phyloP scores from a whole-genome alignment of 225 moss, liverwort and hornwort genomes.

The Pleurozium schreberi region DNA sequence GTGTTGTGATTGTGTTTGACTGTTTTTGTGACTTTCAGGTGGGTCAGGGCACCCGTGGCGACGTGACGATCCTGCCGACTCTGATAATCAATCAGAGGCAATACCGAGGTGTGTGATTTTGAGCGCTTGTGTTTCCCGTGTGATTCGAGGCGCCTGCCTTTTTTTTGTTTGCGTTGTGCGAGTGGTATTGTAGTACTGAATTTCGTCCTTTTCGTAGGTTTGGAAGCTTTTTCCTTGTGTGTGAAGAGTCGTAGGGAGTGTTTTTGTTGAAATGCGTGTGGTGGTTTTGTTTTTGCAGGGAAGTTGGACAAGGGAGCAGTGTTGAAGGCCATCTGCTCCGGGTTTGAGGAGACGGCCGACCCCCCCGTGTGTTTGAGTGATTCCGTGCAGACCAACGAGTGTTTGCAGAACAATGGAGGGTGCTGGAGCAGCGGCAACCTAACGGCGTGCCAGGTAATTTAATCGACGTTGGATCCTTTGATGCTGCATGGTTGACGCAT shows the following conservation, averaged over 20 bases:
- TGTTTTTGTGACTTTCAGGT: constrained; percentile 14
- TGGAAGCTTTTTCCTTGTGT: background rate
- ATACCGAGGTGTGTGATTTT: constrained; percentile 36
- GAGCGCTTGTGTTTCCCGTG: background rate
- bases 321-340: constrained; percentile 77
- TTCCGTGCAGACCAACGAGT: background rate
- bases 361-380: constrained; percentile 64
- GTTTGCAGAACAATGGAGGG: background rate
- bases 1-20: background rate
- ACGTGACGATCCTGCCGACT: constrained; percentile 79
- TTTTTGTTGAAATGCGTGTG: background rate
- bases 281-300: background rate
- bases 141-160: fast-evolving
- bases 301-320: constrained; percentile 79
- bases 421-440: constrained; percentile 35
- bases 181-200: no score
- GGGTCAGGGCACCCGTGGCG: constrained; percentile 52
- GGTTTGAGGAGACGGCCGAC: constrained; percentile 70
- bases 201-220: background rate
- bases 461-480: no score
- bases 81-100: constrained; percentile 68
- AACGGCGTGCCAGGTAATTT: background rate
- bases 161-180: no score
- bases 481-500: no score
- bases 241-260: no score